A percentile compares a stretch with the other conserved stretches of the same genome.
Evolutionary conservation across 208 protist genomes (phyloP).

Genomic region (Endotrypanum monterogeii): DNA sequence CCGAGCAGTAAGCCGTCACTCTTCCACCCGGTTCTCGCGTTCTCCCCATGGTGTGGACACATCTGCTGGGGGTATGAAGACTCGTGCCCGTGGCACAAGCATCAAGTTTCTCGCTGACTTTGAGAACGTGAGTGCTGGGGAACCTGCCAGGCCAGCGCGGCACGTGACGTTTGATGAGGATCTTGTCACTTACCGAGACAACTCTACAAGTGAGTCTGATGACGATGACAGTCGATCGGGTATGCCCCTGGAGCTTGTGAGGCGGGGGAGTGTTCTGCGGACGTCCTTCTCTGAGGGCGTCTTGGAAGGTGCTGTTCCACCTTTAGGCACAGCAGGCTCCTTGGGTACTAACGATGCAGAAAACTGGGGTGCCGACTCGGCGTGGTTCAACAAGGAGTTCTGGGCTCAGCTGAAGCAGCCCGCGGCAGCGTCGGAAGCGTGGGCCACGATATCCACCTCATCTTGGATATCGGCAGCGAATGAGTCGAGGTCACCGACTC

Average conservation of each 20-base stretch:
- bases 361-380: slow-evolving; percentile 57
- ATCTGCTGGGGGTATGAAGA: not conserved
- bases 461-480: not conserved
- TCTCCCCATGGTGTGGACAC: not conserved
- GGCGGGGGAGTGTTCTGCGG: slow-evolving; percentile 13
- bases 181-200: slow-evolving; percentile 8
- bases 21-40: not conserved
- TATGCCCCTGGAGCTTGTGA: not conserved
- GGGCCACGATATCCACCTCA: not conserved
- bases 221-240: slow-evolving; percentile 10
- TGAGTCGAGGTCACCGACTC: not conserved
- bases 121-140: not conserved
- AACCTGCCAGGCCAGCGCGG: not conserved
- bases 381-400: slow-evolving; percentile 74
- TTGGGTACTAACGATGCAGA: slow-evolving; percentile 11
- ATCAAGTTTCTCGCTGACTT: not conserved
- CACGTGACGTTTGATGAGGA: slow-evolving; percentile 31
- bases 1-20: not conserved
- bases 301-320: not conserved
- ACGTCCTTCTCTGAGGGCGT: not conserved
- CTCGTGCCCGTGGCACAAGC: not conserved
- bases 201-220: slow-evolving; percentile 2
- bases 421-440: not conserved
- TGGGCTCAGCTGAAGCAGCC: slow-evolving; percentile 21
- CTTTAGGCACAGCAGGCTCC: not conserved